Percentiles rank a stretch among this genome's conserved stretches.
Conservation (phyloP, 1,284 basidiomycete species). For the Marasmius oreades region DNA sequence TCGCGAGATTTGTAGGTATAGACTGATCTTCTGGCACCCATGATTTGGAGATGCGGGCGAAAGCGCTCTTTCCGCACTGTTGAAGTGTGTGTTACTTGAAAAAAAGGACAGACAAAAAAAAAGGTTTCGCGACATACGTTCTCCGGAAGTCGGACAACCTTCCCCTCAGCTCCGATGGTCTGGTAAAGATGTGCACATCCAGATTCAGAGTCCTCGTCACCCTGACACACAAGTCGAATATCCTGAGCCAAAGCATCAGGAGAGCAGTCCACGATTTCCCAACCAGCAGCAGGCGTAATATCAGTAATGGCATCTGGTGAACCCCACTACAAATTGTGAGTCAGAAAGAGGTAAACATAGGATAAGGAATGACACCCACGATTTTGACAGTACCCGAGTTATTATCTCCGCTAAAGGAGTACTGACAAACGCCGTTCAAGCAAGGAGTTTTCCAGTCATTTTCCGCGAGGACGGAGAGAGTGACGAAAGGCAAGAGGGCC, state of each 20-base stretch:
- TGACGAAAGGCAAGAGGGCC: not conserved
- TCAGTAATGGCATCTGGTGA: slow-evolving; percentile 19
- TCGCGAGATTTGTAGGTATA: slow-evolving; percentile 23
- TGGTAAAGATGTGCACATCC: slow-evolving; percentile 17
- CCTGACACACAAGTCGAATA: slow-evolving; percentile 19
- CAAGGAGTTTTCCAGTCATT: slow-evolving; percentile 24
- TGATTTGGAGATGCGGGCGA: slow-evolving; percentile 34
- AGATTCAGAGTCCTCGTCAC: not conserved
- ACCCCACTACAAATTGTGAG: slow-evolving; percentile 16
- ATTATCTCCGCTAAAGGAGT: slow-evolving; percentile 15
- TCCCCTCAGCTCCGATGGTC: slow-evolving; percentile 15
- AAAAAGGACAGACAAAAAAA: no score
- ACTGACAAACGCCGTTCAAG: slow-evolving; percentile 20
- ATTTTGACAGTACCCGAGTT: slow-evolving; percentile 18
- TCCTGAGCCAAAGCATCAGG: slow-evolving; percentile 16
- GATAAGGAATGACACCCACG: no score
- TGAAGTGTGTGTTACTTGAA: no score
- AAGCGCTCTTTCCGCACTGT: slow-evolving; percentile 37
- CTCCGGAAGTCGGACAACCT: slow-evolving; percentile 20
- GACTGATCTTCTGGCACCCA: slow-evolving; percentile 31
- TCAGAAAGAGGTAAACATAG: no score
- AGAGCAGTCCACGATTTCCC: slow-evolving; percentile 20
- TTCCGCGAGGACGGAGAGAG: not conserved
- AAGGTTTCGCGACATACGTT: slow-evolving; percentile 17
- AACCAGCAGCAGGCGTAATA: slow-evolving; percentile 20